A percentile compares a stretch with the other conserved stretches of the same genome.
phyloP scores from a whole-genome alignment of 164 flowering plant genomes.

The Annona cherimola region DNA sequence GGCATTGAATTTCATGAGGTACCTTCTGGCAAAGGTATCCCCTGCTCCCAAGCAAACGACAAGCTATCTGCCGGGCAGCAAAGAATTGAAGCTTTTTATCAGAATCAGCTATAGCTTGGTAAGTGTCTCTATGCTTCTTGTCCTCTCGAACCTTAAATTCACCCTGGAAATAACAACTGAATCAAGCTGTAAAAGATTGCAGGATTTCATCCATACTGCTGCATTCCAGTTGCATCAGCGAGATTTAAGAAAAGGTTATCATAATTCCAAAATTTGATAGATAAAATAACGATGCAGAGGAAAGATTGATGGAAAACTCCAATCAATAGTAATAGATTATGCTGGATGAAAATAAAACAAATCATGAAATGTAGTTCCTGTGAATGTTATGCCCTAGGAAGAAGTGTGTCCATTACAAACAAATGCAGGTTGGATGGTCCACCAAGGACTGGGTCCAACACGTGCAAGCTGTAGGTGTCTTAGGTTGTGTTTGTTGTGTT shows the following conservation, averaged over 20 bases:
- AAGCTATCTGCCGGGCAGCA: constrained; percentile 91
- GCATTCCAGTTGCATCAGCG: not conserved
- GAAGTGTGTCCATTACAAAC: no score
- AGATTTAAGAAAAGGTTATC: not conserved
- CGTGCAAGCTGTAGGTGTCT: no score
- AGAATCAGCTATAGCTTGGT: constrained; percentile 56
- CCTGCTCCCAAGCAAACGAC: constrained; percentile 89
- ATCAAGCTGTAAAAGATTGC: not conserved
- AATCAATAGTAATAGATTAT: not conserved
- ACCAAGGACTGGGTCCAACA: no score
- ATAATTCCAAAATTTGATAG: no score
- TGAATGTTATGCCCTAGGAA: no score
- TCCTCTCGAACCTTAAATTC: constrained; percentile 70
- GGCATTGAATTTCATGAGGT: constrained; percentile 4
- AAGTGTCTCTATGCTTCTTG: constrained; percentile 79
- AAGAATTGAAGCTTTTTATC: constrained; percentile 78
- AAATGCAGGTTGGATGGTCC: no score
- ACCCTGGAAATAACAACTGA: constrained; percentile 42
- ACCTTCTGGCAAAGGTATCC: constrained; percentile 97
- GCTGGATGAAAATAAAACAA: not conserved
- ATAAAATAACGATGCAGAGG: not conserved
- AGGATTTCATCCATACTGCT: not conserved
- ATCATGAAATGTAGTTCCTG: not conserved
- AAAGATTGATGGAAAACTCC: not conserved
- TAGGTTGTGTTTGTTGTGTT: no score